Base-by-base conservation (phyloP, 2,329 filamentous ascomycete genomes). In the Phyllosticta citribraziliensis region DNA sequence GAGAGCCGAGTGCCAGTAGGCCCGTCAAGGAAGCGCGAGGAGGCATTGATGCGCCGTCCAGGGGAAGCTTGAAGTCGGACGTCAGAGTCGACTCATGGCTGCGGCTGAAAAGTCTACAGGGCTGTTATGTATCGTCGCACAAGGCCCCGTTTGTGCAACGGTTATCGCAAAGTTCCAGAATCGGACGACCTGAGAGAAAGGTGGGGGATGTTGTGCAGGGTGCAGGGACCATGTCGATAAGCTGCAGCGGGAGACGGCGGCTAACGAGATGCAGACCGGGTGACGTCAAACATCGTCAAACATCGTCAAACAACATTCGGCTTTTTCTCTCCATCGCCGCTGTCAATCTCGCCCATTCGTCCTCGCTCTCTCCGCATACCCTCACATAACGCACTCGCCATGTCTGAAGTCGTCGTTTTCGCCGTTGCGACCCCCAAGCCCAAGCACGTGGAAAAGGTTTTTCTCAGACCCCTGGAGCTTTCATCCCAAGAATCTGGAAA, bases 391-490 rank as follows among this genome's bases (percentile, higher is more conserved):
- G 65, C 9, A 63, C 35, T 17, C 63, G 65, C n/a, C 55, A 60
- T 60, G 58, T 33, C 52, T 19, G 58, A 25, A 20, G 17, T 72
- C 58, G 68, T 72, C 35, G 61, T 73, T 57, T 62, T 72, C 57
- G 71, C 70, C 12, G 63, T 72, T 27, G 64, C 72, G 25, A 63
- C 63, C 8, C 70, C 72, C 53, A 72, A 69, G 56, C 64, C 67
- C 0, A 71, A 70, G 17, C 72, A 71, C 50, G 68, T 67, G 27
- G 69, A 71, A 54, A 64, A 70, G 55, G 71, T 72, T 66, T 14
- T 56, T 47, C 51, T 22, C 33, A 53, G 19, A 33, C 22, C 30
- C n/a, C 14, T n/a, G 40, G 14, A 22, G 17, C 12, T 17, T 40
- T 30, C 17, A 11, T 19, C 22, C 20, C 20, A 51, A 8, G 11